Base-by-base conservation (phyloP, 768 basidiomycete species). In the Boletus speciosus region DNA sequence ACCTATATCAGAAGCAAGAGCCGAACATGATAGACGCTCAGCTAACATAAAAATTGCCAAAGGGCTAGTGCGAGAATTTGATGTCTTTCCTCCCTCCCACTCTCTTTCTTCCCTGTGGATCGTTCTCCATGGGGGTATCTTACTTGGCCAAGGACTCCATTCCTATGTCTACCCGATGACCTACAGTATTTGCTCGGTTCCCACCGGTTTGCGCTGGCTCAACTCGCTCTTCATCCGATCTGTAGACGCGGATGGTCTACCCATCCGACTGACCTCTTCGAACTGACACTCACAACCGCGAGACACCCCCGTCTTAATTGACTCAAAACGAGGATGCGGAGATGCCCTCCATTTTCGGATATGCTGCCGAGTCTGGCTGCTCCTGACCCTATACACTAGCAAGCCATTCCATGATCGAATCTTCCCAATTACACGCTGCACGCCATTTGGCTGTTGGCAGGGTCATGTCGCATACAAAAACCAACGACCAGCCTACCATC, bases 381-480 rank as follows among this genome's bases (percentile, higher is more conserved):
- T 16, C 9, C 1, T 38, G 39, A 3, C 15, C 43, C 12, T 36
- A 4, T 15, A 6, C 10, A 40, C 1, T 54, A 16, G 2, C 25
- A n/a, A 5, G 43, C 32, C 25, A 35, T 51, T 44, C 43, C n/a
- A 34, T n/a, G 1, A 8, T 25, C 5, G 59, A 60, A 56, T 2
- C 1, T 49, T 52, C 50, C 21, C 4, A 31, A 10, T 32, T 37
- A 29, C 21, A 50, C 10, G 25, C 14, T 16, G 4, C 36, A 27
- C 2, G 34, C 53, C 59, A 49, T 8, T 29, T 56, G 41, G 34
- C 32, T 37, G 42, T 60, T 61, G 59, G 59, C 34, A 42, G 37
- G 50, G 8, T 44, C 36, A 2, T 36, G 10, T 29, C 4, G 7
- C 19, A 2, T 38, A 49, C 19, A 55, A 58, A 29, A 60, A 44